These are phyloP conservation scores for Suhomyces wounanorum DNA, from an alignment of 1,139 yeast genomes.

Conservation along the genomic window DNA sequence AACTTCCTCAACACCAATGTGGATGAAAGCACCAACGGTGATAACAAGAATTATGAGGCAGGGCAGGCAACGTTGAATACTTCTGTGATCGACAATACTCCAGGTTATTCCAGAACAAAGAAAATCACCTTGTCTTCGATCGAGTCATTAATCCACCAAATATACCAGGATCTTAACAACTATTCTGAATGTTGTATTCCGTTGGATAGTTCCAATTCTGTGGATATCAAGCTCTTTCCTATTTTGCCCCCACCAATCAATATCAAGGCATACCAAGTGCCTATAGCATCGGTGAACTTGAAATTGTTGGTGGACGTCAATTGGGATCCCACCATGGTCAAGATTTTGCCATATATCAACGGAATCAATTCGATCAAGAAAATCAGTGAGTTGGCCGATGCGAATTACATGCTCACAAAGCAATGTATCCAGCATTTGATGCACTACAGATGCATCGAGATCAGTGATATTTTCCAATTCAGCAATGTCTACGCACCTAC, in stretches of 20 bases:
- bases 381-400: conserved; percentile 78
- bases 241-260: conserved; percentile 82
- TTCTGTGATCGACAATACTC: conserved; percentile 23
- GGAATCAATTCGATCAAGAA: conserved; percentile 82
- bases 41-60: conserved; percentile 1
- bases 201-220: conserved; percentile 83
- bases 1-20: conserved; percentile 6
- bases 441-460: conserved; percentile 82
- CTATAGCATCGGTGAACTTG: conserved; percentile 78
- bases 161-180: conserved; percentile 88
- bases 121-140: conserved; percentile 59
- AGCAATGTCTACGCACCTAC: conserved; percentile 89
- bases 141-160: conserved; percentile 80
- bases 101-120: conserved; percentile 45
- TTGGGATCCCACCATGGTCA: conserved; percentile 97
- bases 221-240: conserved; percentile 90
- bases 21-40: neutral
- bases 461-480: conserved; percentile 87
- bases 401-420: conserved; percentile 75
- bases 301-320: conserved; percentile 75
- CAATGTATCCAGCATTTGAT: conserved; percentile 90
- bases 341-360: conserved; percentile 80
- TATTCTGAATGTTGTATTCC: conserved; percentile 96
- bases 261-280: conserved; percentile 77
- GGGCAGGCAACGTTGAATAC: conserved; percentile 5